Evolutionary conservation across 1,284 basidiomycete species (phyloP).

Genomic region (Caloboletus inedulis): DNA sequence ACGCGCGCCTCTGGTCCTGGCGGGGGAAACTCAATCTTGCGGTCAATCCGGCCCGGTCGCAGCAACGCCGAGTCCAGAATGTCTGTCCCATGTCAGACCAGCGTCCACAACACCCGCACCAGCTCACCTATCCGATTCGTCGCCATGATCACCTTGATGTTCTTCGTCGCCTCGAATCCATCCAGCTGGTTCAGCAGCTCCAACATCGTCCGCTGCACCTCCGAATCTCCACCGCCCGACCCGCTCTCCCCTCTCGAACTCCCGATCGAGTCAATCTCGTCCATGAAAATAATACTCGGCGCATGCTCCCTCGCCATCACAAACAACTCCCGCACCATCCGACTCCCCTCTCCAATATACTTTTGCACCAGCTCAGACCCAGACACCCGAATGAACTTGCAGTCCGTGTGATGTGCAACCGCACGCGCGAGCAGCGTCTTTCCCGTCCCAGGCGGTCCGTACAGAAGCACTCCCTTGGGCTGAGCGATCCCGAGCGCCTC

Average conservation of each 20-base stretch:
- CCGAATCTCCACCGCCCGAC: conserved; percentile 89
- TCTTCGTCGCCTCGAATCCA: conserved; percentile 96
- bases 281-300: conserved; percentile 99
- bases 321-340: conserved; percentile 97
- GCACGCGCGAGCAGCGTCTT: conserved; percentile 94
- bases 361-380: conserved; percentile 97
- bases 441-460: conserved; percentile 96
- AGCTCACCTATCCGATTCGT: conserved; percentile 88
- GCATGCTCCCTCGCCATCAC: conserved; percentile 99
- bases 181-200: conserved; percentile 96
- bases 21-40: conserved; percentile 99
- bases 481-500: conserved; percentile 96
- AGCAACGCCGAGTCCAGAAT: conserved; percentile 95
- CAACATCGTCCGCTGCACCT: conserved; percentile 98
- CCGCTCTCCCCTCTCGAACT: conserved; percentile 89
- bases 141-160: conserved; percentile 99
- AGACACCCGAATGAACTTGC: conserved; percentile 95
- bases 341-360: conserved; percentile 95
- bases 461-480: conserved; percentile 94
- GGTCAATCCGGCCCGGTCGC: conserved; percentile 95
- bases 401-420: conserved; percentile 97
- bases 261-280: conserved; percentile 98
- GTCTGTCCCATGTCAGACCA: conserved; percentile 46
- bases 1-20: conserved; percentile 97
- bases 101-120: background rate